Evolutionary conservation across 1,284 basidiomycete genomes (phyloP), one percentile per base, ranked within the genome.

Genomic region (Malassezia globosa): DNA sequence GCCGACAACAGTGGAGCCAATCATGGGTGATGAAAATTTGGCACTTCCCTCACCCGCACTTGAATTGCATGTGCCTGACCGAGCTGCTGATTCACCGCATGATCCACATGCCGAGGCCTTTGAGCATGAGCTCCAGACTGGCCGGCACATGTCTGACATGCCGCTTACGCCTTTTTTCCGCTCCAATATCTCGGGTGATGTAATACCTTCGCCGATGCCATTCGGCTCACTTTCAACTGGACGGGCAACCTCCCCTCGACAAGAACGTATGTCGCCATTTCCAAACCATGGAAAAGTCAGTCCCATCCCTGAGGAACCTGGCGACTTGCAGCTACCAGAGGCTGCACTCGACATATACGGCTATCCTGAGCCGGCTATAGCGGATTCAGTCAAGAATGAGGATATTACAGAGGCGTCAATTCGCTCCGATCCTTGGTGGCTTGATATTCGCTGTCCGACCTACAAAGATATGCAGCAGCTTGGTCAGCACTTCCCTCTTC

Each of bases 401-500:
- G 29, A 8, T 31, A 3, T 37, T 8, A 37, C 19, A 10, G 21
- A 37, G 5, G 10, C 10, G 10, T 37, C 35, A 11, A 14, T 37
- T 37, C 42, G 42, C 10, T 14, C 27, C 13, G 42, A 52, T 8
- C 44, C 85, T 10, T 95, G 89, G 90, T 95, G 88, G 81, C 74
- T 96, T 22, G 88, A 96, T 67, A 81, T 95, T 2, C 80, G 85
- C 16, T 89, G 83, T 61, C 89, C 90, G 1, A 83, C 82, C 0
- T 88, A 87, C 80, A 83, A 84, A 45, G 89, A 94, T 72, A 82
- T 95, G 78, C 79, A 83, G 48, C 80, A 84, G 18, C 79, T 95
- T 42, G 85, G 87, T 45, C 87, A 86, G 77, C 85, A 87, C 16
- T 77, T 95, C 22, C 85, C 87, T 44, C 78, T 96, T 2, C 90